Conservation (phyloP, 257 asterid genomes). For the Lantana camara region DNA sequence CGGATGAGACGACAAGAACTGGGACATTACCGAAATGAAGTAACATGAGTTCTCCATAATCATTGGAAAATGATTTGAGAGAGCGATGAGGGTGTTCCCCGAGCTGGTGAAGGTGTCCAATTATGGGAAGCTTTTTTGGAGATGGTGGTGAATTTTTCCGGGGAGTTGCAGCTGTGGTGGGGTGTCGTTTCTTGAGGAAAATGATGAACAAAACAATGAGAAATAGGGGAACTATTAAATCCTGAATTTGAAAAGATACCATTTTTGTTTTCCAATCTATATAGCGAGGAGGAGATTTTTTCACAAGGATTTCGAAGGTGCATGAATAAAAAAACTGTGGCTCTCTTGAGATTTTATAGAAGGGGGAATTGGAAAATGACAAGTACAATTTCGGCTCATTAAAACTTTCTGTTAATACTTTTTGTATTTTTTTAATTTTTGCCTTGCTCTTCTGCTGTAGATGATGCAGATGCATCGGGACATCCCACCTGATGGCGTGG, state of each 20-base stretch:
- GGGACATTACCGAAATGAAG: conserved; percentile 49
- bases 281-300: no score
- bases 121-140: conserved; percentile 44
- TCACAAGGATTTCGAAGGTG: no score
- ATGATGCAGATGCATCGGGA: no score
- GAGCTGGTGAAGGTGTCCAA: conserved; percentile 49
- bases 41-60: conserved; percentile 46
- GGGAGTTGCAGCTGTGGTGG: background rate
- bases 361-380: no score
- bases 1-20: conserved; percentile 44
- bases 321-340: no score
- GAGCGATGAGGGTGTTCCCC: conserved; percentile 47
- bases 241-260: background rate
- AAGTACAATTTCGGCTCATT: no score
- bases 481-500: no score
- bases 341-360: no score
- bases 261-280: no score
- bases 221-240: background rate
- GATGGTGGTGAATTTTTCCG: conserved; percentile 38
- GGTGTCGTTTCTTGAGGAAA: conserved; percentile 26
- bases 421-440: no score
- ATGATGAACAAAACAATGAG: background rate
- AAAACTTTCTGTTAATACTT: no score
- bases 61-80: conserved; percentile 34
- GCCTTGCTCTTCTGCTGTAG: no score